Conservation (phyloP, 495 filamentous ascomycete genomes). For the Mytilinidion resinicola region DNA sequence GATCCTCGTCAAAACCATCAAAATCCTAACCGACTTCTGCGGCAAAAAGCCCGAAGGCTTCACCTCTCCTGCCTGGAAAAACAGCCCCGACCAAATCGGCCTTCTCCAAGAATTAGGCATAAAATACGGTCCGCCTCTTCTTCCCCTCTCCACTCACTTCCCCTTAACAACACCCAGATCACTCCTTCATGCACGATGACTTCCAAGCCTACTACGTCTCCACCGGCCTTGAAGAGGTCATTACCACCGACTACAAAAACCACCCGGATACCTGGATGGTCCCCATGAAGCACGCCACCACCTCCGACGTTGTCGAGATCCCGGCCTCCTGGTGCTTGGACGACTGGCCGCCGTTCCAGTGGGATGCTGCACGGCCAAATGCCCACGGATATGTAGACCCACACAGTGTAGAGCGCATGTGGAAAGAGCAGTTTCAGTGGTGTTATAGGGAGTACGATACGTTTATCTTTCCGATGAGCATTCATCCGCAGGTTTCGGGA, state of each 20-base stretch:
- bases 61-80: conserved; percentile 33
- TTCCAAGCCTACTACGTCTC: conserved; percentile 44
- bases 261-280: conserved; percentile 42
- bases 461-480: conserved; percentile 65
- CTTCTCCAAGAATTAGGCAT: conserved; percentile 26
- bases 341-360: conserved; percentile 41
- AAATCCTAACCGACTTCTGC: conserved; percentile 21
- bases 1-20: conserved; percentile 25
- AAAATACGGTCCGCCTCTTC: neutral
- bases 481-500: conserved; percentile 64
- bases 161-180: conserved; percentile 33
- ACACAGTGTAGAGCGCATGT: conserved; percentile 31
- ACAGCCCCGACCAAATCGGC: conserved; percentile 35
- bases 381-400: conserved; percentile 49
- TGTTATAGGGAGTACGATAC: conserved; percentile 65
- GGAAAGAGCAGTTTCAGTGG: conserved; percentile 60
- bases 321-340: conserved; percentile 47
- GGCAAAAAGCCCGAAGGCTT: conserved; percentile 31
- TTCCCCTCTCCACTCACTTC: neutral
- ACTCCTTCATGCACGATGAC: conserved; percentile 46
- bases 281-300: conserved; percentile 33
- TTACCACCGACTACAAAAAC: conserved; percentile 37
- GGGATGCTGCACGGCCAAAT: conserved; percentile 4
- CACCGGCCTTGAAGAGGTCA: conserved; percentile 26
- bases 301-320: conserved; percentile 43